Conservation (phyloP, 2,329 filamentous ascomycete genomes). For the Boeremia exigua region DNA sequence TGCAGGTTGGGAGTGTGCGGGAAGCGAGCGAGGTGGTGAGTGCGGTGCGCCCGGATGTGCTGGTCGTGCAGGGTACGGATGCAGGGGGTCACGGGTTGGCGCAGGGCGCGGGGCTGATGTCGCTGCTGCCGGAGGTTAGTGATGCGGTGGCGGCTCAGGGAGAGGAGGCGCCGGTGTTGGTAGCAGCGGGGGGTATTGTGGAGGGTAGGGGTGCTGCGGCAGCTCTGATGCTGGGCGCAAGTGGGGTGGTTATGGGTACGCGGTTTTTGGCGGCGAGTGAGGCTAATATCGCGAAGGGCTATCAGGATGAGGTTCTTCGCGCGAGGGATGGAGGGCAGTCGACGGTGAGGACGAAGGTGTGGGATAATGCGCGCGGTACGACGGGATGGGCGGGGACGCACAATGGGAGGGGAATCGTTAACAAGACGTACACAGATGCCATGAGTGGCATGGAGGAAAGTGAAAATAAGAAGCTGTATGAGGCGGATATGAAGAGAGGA, state of each 20-base stretch:
- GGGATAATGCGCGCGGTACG: constrained; percentile 62
- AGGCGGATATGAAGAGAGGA: constrained; percentile 57
- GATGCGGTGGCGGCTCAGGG: constrained; percentile 51
- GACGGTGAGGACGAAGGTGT: constrained; percentile 59
- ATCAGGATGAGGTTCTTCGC: constrained; percentile 54
- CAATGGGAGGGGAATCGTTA: constrained; percentile 64
- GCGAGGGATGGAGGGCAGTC: constrained; percentile 58
- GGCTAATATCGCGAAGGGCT: constrained; percentile 55
- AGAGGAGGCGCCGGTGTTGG: constrained; percentile 51
- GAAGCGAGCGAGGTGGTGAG: constrained; percentile 59
- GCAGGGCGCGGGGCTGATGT: constrained; percentile 61
- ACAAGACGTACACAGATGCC: constrained; percentile 57
- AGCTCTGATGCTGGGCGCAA: constrained; percentile 60
- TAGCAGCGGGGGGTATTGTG: constrained; percentile 64
- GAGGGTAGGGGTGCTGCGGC: constrained; percentile 65
- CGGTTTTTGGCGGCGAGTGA: constrained; percentile 64
- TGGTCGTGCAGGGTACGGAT: constrained; percentile 69
- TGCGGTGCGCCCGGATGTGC: constrained; percentile 60
- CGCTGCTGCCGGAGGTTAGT: constrained; percentile 64
- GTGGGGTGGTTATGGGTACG: constrained; percentile 68
- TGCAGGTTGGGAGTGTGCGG: constrained; percentile 67
- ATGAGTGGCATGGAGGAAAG: constrained; percentile 49
- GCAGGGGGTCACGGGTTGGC: constrained; percentile 69
- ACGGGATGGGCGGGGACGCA: constrained; percentile 64
- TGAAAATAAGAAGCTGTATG: constrained; percentile 54